Evolutionary conservation across 805 yeast genomes (phyloP).

Genomic region (Blastobotrys americana): DNA sequence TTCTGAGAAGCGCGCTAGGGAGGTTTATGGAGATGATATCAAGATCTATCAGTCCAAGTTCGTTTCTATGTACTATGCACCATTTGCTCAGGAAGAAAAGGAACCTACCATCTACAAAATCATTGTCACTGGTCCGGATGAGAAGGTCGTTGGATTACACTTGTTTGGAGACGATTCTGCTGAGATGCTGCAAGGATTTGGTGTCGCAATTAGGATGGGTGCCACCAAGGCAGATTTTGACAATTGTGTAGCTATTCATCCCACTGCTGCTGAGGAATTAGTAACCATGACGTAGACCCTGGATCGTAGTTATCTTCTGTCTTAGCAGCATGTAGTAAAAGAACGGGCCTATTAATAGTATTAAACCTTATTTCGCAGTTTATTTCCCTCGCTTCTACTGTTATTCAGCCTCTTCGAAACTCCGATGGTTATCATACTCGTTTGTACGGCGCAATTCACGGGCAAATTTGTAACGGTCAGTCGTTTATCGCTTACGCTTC

Average conservation of each 20-base stretch:
- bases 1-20: constrained; percentile 68
- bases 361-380: no score
- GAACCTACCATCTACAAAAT: constrained; percentile 84
- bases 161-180: constrained; percentile 85
- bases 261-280: constrained; percentile 95
- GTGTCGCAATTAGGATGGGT: constrained; percentile 98
- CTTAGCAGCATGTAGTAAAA: no score
- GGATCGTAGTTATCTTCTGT: no score
- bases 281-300: constrained; percentile 73
- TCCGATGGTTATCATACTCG: no score
- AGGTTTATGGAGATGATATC: constrained; percentile 69
- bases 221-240: constrained; percentile 97
- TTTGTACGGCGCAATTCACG: no score
- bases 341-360: no score
- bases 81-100: constrained; percentile 62
- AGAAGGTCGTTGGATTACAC: constrained; percentile 93
- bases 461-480: no score
- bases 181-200: constrained; percentile 96
- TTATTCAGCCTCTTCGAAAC: no score
- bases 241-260: constrained; percentile 95
- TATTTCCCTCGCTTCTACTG: no score
- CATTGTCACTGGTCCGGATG: constrained; percentile 68
- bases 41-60: constrained; percentile 79
- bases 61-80: constrained; percentile 89
- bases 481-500: no score